Evolutionary conservation across 331 rosid species (phyloP), one percentile per base, ranked within the genome.

Genomic region (Telfairia occidentalis): DNA sequence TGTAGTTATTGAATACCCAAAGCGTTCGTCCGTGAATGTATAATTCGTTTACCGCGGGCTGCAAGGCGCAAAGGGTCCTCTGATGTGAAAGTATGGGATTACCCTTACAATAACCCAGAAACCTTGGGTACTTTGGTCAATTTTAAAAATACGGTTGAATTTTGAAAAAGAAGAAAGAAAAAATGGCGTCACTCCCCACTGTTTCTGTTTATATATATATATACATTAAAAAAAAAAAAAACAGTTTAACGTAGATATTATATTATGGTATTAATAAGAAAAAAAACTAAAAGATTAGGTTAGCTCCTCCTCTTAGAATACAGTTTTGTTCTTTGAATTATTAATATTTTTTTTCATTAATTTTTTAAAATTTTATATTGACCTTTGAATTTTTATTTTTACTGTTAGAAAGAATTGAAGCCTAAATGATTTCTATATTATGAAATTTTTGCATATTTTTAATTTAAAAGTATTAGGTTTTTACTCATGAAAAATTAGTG

Each of bases 11-110:
- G 29, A n/a, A 23, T 23, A 23, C 10, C 61, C 61, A 24, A 54
- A 54, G 77, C 80, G 66, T 48, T 49, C 30, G 54, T 59, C 65
- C 77, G 38, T 85, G 53, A 67, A 24, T 23, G 54, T 67, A 42
- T 12, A 42, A 12, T 42, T 42, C 49, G 10, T 67, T 48, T 42
- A 10, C 74, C 52, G 54, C 34, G 72, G 48, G n/a, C 30, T 5
- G 24, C 50, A 9, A 37, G 30, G 28, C 46, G 66, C n/a, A 59
- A 10, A 3, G 2, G 2, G 73, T 42, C 11, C 21, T 42, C 34
- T 69, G 9, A 30, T 58, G 34, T 52, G 45, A 72, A 52, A 78
- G 81, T 78, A 73, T 77, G 45, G 32, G 26, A 28, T 40, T 11
- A 8, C 18, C 71, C 4, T 19, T 7, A 12, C 35, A 30, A 2